Percentiles rank a stretch among this genome's conserved stretches.
phyloP scores from a whole-genome alignment of 1,139 yeast species.

The Hyphopichia burtonii region DNA sequence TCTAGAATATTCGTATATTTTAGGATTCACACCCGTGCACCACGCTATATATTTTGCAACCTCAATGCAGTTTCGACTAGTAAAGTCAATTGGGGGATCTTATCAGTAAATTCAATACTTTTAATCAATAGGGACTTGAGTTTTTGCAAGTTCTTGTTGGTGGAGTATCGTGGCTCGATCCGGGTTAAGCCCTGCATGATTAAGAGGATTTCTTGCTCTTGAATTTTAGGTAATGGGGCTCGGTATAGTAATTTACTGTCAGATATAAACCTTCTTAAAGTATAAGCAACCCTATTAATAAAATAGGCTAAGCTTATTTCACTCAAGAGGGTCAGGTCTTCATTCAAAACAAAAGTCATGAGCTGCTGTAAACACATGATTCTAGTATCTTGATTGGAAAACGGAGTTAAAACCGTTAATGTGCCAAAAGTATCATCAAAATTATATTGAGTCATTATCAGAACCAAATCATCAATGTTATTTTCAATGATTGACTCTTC shows the following conservation, averaged over 20 bases:
- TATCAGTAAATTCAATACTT: slow-evolving; percentile 23
- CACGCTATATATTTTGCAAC: not conserved
- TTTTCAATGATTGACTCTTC: slow-evolving; percentile 17
- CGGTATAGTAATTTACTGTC: slow-evolving; percentile 28
- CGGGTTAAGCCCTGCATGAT: slow-evolving; percentile 22
- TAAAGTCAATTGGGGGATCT: slow-evolving; percentile 16
- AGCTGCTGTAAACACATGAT: slow-evolving; percentile 33
- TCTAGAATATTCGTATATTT: too few relatives aligned
- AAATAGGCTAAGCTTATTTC: slow-evolving; percentile 21
- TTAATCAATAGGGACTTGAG: slow-evolving; percentile 23
- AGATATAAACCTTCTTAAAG: slow-evolving; percentile 35
- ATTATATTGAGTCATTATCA: slow-evolving; percentile 18
- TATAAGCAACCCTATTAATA: slow-evolving; percentile 29
- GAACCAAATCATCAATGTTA: slow-evolving; percentile 4
- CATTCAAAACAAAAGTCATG: slow-evolving; percentile 21
- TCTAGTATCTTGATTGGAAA: slow-evolving; percentile 26
- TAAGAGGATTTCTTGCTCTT: slow-evolving; percentile 30
- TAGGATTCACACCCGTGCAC: too few relatives aligned
- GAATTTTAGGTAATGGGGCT: slow-evolving; percentile 38
- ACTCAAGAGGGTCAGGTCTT: slow-evolving; percentile 15
- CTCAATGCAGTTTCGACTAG: not conserved
- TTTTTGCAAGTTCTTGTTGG: slow-evolving; percentile 6
- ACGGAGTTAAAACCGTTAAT: slow-evolving; percentile 24
- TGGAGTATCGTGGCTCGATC: not conserved
- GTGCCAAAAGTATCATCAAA: slow-evolving; percentile 34